These are phyloP conservation scores for Colletotrichum phormii DNA, from an alignment of 2,329 filamentous ascomycete genomes.

Conservation along the genomic window DNA sequence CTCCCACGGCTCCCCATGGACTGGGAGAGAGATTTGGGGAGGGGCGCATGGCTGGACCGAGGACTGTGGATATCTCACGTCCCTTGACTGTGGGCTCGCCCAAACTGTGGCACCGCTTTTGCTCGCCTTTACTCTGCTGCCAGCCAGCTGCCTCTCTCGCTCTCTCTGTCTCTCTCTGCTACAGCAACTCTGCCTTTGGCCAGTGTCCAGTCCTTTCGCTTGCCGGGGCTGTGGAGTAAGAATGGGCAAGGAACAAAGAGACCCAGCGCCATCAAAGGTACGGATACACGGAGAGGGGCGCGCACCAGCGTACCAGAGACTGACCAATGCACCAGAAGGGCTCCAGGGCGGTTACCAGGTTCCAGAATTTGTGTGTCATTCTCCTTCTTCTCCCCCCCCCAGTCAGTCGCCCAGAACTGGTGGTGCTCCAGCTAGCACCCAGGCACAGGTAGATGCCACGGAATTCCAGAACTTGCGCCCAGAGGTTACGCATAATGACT, in stretches of 20 bases:
- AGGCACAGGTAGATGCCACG: background rate
- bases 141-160: background rate
- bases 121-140: background rate
- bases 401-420: background rate
- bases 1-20: constrained; percentile 4
- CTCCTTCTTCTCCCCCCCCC: background rate
- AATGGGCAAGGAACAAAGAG: constrained; percentile 26
- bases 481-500: constrained; percentile 26
- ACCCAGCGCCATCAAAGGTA: background rate
- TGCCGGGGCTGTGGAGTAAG: constrained; percentile 14
- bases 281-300: background rate
- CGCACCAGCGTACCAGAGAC: constrained; percentile 4
- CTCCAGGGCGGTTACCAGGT: background rate
- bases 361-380: background rate
- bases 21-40: constrained; percentile 22
- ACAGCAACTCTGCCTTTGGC: background rate
- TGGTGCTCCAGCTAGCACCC: background rate
- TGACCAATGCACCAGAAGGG: constrained; percentile 12
- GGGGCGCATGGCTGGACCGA: constrained; percentile 33
- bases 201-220: constrained; percentile 9
- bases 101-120: background rate
- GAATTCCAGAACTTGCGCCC: constrained; percentile 9
- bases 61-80: constrained; percentile 26
- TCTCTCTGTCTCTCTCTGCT: background rate
- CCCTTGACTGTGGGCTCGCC: constrained; percentile 1